phyloP scores from a whole-genome alignment of 2,329 filamentous ascomycete species.

The Pseudocercospora crystallina region DNA sequence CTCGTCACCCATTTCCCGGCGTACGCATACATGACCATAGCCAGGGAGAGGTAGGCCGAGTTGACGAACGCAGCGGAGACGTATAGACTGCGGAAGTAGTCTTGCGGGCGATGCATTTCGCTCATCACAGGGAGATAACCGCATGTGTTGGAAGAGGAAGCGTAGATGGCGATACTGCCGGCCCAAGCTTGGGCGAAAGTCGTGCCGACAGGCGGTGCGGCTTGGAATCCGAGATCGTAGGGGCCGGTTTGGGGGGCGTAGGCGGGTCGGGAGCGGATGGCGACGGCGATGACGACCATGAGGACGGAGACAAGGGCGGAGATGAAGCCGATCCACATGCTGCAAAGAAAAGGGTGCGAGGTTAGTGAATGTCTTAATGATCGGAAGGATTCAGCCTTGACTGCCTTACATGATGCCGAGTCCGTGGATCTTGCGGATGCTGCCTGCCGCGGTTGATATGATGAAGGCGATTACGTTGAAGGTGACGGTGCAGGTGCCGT shows the following conservation, averaged over 20 bases:
- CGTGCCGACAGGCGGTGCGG: constrained; percentile 5
- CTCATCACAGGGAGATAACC: constrained; percentile 39
- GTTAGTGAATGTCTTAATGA: no score
- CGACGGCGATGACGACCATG: constrained; percentile 37
- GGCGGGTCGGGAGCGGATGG: constrained; percentile 9
- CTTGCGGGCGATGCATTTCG: constrained; percentile 38
- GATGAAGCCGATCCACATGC: constrained; percentile 46
- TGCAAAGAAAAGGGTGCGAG: no score
- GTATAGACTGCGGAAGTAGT: constrained; percentile 35
- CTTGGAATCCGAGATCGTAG: constrained; percentile 10
- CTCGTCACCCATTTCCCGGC: constrained; percentile 48
- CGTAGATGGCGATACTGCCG: constrained; percentile 26
- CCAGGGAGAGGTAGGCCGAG: constrained; percentile 37
- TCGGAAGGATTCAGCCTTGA: no score
- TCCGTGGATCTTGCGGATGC: constrained; percentile 18
- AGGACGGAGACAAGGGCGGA: constrained; percentile 54
- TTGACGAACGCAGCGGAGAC: constrained; percentile 22
- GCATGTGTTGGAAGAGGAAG: constrained; percentile 39
- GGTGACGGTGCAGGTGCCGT: constrained; percentile 15
- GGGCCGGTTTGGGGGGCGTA: constrained; percentile 14
- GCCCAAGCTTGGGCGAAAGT: constrained; percentile 16
- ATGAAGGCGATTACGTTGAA: constrained; percentile 15
- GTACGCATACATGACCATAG: constrained; percentile 45
- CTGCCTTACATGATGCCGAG: not conserved
- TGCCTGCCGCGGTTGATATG: constrained; percentile 8